Base-by-base conservation (phyloP, 768 basidiomycete genomes). In the Lactarius quietus region DNA sequence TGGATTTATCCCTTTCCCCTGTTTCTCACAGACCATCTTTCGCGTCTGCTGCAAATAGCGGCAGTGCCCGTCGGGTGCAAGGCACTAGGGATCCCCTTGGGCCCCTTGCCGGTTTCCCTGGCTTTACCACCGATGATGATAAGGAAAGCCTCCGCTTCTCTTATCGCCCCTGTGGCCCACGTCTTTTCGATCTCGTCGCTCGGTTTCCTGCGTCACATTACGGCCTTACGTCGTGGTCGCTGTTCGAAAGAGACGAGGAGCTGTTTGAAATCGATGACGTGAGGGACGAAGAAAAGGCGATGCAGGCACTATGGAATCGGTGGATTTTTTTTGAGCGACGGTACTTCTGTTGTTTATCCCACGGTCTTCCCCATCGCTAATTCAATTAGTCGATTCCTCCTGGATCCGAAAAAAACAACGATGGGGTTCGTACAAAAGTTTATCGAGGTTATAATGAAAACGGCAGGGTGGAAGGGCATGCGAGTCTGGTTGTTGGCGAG, bases 271-370 rank as follows among this genome's bases (percentile, higher is more conserved):
- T 82, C 53, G 87, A 89, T 65, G 86, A 91, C 70, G 78, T 91
- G 14, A 78, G 79, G 45, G 89, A 90, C 63, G 88, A 91, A 67
- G 84, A 88, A 64, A 93, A 92, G 73, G 85, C 91, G 7, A 88
- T 93, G 79, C 83, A 85, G 62, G 88, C 89, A 6, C 75, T 92
- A 15, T 92, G 90, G 90, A 84, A 78, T 15, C 73, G 91, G 59
- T 92, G 89, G 89, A 88, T 92, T 3, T 74, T 86, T 58, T 72
- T 86, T 36, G 81, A 89, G 70, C 76, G 84, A 66, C 65, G 65
- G 65, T n/a, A n/a, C n/a, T 39, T 58, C 31, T 3, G 18, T 9
- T 8, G 2, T 48, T 45, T 15, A 6, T 23, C 41, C 17, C 15
- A 15, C 33, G 8, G 17, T 10, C 17, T n/a, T n/a, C n/a, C n/a